Conservation (phyloP, 306 rosid species). For the Fragaria ananassa region DNA sequence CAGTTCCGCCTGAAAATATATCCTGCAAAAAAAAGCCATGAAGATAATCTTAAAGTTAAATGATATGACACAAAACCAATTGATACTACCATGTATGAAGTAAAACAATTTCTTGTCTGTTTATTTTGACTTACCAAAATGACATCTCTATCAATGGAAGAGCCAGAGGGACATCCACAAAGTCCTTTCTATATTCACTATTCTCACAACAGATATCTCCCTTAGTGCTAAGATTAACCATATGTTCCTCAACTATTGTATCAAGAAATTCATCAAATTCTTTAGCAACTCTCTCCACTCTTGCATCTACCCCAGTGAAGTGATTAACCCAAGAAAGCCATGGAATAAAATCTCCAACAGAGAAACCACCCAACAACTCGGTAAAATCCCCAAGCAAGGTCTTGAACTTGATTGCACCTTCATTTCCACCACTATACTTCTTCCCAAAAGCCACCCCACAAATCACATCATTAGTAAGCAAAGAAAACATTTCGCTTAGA, state of each 20-base stretch:
- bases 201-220: neutral
- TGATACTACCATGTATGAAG: too few relatives aligned
- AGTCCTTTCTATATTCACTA: neutral
- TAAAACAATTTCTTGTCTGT: too few relatives aligned
- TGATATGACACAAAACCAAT: too few relatives aligned
- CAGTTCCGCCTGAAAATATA: neutral
- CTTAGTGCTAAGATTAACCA: neutral
- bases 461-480: conserved; percentile 35
- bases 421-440: conserved; percentile 31
- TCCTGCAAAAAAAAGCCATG: too few relatives aligned
- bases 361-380: conserved; percentile 30
- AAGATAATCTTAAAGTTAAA: too few relatives aligned
- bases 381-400: conserved; percentile 25
- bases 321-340: conserved; percentile 44
- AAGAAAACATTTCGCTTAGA: conserved; percentile 30
- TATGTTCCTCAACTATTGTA: conserved; percentile 42
- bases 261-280: conserved; percentile 47
- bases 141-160: conserved; percentile 35
- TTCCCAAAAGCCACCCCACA: conserved; percentile 54
- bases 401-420: conserved; percentile 24
- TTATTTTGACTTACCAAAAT: conserved; percentile 34
- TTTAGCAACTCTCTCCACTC: conserved; percentile 32
- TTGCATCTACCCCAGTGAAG: conserved; percentile 33
- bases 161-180: conserved; percentile 20
- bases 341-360: conserved; percentile 47